A percentile compares a stretch with the other conserved stretches of the same genome.
Evolutionary conservation across 306 rosid genomes (phyloP).

Genomic region (Rosa chinensis): DNA sequence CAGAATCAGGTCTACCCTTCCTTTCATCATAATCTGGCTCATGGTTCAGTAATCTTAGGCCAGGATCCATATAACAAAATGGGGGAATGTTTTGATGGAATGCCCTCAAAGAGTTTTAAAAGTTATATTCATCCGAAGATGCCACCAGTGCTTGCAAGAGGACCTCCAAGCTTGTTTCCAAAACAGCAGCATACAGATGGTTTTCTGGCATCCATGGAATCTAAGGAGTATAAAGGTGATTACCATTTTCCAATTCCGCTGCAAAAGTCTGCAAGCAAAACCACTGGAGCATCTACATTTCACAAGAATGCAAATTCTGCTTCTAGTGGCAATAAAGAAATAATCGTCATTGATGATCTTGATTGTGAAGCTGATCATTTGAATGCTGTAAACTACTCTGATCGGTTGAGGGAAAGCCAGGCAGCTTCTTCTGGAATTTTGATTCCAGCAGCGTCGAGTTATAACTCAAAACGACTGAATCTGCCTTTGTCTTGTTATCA

Average conservation of each 20-base stretch:
- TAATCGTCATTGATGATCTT: slow-evolving; percentile 38
- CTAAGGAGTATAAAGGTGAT: slow-evolving; percentile 28
- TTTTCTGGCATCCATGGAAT: slow-evolving; percentile 22
- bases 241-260: slow-evolving; percentile 21
- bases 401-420: slow-evolving; percentile 32
- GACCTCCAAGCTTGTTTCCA: slow-evolving; percentile 24
- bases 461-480: slow-evolving; percentile 23
- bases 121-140: slow-evolving; percentile 11
- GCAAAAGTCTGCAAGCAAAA: slow-evolving; percentile 21
- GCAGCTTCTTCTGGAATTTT: slow-evolving; percentile 28
- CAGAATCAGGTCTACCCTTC: slow-evolving; percentile 31
- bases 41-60: slow-evolving; percentile 28
- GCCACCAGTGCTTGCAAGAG: slow-evolving; percentile 22
- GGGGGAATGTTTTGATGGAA: slow-evolving; percentile 30
- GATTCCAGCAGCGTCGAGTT: slow-evolving; percentile 24
- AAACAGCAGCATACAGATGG: slow-evolving; percentile 31
- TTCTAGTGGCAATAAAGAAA: slow-evolving; percentile 28
- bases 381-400: slow-evolving; percentile 27
- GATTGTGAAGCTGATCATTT: slow-evolving; percentile 32
- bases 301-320: slow-evolving; percentile 30
- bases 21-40: slow-evolving; percentile 30
- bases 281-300: slow-evolving; percentile 19
- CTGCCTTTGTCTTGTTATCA: slow-evolving; percentile 30
- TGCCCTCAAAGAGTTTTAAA: slow-evolving; percentile 23
- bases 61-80: slow-evolving; percentile 25